Evolutionary conservation across 495 filamentous ascomycete genomes (phyloP).

Genomic region (Glutinoglossum americanum): DNA sequence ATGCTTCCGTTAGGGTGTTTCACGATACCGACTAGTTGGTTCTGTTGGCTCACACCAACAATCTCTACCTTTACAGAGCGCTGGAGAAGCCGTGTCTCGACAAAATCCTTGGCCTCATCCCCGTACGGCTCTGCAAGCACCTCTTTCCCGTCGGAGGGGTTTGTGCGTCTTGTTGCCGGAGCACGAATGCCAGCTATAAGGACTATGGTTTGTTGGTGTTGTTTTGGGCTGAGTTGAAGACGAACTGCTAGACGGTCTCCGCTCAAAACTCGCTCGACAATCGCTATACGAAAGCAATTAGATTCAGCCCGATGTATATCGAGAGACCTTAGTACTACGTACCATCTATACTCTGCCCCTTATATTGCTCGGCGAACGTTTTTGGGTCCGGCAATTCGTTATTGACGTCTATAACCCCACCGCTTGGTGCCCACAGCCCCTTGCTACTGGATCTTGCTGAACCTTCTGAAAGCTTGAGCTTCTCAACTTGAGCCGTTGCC

Average conservation of each 20-base stretch:
- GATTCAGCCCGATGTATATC: neutral
- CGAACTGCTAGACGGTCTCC: conserved; percentile 81
- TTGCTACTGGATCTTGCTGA: conserved; percentile 54
- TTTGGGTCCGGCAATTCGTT: conserved; percentile 59
- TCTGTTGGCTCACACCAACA: conserved; percentile 70
- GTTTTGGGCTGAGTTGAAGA: conserved; percentile 47
- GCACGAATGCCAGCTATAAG: conserved; percentile 79
- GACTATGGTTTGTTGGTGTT: conserved; percentile 66
- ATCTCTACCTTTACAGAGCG: conserved; percentile 61
- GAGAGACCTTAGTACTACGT: conserved; percentile 6
- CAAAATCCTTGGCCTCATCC: conserved; percentile 64
- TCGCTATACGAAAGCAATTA: conserved; percentile 14
- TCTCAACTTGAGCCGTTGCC: conserved; percentile 43
- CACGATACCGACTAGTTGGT: conserved; percentile 58
- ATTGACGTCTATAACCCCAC: conserved; percentile 44
- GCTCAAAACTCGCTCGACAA: conserved; percentile 72
- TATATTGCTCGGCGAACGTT: conserved; percentile 50
- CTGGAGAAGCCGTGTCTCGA: conserved; percentile 67
- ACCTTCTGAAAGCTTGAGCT: conserved; percentile 55
- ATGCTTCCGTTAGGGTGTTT: conserved; percentile 82
- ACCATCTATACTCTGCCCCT: conserved; percentile 54
- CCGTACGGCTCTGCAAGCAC: conserved; percentile 74
- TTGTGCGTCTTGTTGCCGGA: conserved; percentile 63
- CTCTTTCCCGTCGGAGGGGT: conserved; percentile 49
- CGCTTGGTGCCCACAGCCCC: conserved; percentile 45